Evolutionary conservation across 2,329 filamentous ascomycete species (phyloP).

Genomic region (Sphaerulina musiva): DNA sequence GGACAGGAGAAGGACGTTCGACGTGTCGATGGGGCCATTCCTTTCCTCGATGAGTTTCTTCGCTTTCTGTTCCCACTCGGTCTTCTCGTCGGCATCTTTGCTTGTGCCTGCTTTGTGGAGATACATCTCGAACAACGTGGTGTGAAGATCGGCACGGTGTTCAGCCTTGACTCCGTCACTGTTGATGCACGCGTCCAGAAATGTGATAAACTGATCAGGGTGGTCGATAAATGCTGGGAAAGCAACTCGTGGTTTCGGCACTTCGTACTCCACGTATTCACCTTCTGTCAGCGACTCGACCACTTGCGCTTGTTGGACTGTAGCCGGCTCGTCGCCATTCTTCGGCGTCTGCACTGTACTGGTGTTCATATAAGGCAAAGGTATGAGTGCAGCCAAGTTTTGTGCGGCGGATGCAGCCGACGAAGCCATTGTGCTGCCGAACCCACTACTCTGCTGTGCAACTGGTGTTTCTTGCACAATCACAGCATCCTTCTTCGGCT

Average conservation of each 20-base stretch:
- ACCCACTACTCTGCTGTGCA: constrained; percentile 28
- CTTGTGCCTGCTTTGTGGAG: constrained; percentile 77
- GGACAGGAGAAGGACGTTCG: constrained; percentile 86
- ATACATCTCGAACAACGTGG: constrained; percentile 97
- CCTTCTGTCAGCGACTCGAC: constrained; percentile 49
- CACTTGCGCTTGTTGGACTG: constrained; percentile 50
- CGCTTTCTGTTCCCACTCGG: constrained; percentile 84
- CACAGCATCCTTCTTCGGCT: constrained; percentile 60
- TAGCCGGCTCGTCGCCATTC: constrained; percentile 37
- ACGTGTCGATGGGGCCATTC: constrained; percentile 81
- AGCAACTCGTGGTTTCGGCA: constrained; percentile 76
- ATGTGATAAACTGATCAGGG: constrained; percentile 81
- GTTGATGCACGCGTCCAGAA: constrained; percentile 79
- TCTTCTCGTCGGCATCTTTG: constrained; percentile 58
- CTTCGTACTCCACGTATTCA: constrained; percentile 57
- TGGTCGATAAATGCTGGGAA: constrained; percentile 97
- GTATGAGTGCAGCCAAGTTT: constrained; percentile 75
- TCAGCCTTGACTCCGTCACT: constrained; percentile 63
- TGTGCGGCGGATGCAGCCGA: constrained; percentile 79
- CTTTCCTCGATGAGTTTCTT: constrained; percentile 79
- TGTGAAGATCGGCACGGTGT: constrained; percentile 81
- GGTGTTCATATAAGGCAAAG: constrained; percentile 76
- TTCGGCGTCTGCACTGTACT: constrained; percentile 50
- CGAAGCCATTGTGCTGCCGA: constrained; percentile 49
- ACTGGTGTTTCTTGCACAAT: constrained; percentile 43